Conservation (phyloP, 2,329 filamentous ascomycete species). For the Paecilomyces fulvus region DNA sequence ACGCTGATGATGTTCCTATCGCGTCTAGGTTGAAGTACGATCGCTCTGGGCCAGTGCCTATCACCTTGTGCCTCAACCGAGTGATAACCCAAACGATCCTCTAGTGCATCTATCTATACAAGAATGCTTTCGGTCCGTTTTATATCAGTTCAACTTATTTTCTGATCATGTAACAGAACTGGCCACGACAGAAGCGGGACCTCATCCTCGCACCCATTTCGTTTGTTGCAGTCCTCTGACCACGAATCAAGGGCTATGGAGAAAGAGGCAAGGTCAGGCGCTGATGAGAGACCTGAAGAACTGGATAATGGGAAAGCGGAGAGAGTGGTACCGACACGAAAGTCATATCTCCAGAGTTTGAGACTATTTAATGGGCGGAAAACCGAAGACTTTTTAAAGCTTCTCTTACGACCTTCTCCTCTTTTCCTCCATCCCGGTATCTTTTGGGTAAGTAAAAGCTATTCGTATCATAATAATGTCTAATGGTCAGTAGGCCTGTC, state of each 20-base stretch:
- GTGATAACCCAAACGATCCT: slow-evolving; percentile 83
- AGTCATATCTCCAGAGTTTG: slow-evolving; percentile 52
- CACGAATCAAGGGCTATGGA: background rate
- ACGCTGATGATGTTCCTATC: slow-evolving; percentile 22
- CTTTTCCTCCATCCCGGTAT: slow-evolving; percentile 79
- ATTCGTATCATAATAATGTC: background rate
- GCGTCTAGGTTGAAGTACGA: slow-evolving; percentile 61
- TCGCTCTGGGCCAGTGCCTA: slow-evolving; percentile 54
- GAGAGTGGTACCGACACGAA: slow-evolving; percentile 36
- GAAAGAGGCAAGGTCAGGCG: background rate
- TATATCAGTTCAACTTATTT: background rate
- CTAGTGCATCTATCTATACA: slow-evolving; percentile 43
- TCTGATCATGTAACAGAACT: slow-evolving; percentile 47
- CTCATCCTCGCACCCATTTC: slow-evolving; percentile 71
- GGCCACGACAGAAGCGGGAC: slow-evolving; percentile 81
- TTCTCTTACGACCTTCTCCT: slow-evolving; percentile 65
- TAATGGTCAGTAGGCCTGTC: slow-evolving; percentile 38
- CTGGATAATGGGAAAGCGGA: background rate
- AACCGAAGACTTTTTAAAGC: slow-evolving; percentile 60
- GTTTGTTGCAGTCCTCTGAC: too few species aligned
- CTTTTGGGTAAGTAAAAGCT: slow-evolving; percentile 50
- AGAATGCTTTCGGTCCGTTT: background rate
- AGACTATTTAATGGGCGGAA: slow-evolving; percentile 73
- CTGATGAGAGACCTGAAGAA: background rate
- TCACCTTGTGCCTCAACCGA: slow-evolving; percentile 86